Base-by-base conservation (phyloP, 768 basidiomycete species). In the Collybia mongolica region DNA sequence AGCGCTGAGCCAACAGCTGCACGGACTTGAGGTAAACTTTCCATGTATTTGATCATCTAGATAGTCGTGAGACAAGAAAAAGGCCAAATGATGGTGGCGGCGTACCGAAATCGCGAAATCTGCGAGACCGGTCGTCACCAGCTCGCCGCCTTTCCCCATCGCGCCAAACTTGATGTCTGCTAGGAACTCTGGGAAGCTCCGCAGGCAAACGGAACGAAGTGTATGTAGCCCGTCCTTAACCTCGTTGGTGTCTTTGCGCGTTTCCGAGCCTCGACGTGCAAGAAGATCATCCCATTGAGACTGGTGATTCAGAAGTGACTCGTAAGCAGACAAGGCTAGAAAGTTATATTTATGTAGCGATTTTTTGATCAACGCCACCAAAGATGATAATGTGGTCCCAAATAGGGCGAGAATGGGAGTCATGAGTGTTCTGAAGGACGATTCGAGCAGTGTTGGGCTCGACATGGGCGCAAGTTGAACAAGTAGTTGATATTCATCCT, bases 181-280 rank as follows among this genome's bases (percentile, higher is more conserved):
- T 40, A 93, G 63, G 55, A 89, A 87, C 59, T 93, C 90, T 0
- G 91, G 90, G 64, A 93, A 93, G 45, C 87, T 90, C 39, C 91
- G 74, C 51, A 93, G 65, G 59, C 89, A 90, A 1, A 91, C 73
- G 0, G 77, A 81, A 12, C 87, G 72, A 8, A 93, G 69, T 5
- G 78, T 69, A 44, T 82, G 80, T 6, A 89, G 58, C 0, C 82
- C 84, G 7, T 93, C 91, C 57, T 81, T 85, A 40, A 89, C 65
- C 57, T 90, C 90, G 56, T 90, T 90, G 20, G 70, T 69, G 23
- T 77, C 78, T 49, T 69, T 71, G 19, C 68, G 61, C 37, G 62
- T 61, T 20, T 71, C 74, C 26, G 77, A 61, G 19, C 78, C 73
- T 47, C 84, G 76, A 11, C 76, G 72, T 2, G 70, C 67, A 52